Evolutionary conservation across 495 filamentous ascomycete species (phyloP), one percentile per base, ranked within the genome.

Genomic region (Neurospora terricola): DNA sequence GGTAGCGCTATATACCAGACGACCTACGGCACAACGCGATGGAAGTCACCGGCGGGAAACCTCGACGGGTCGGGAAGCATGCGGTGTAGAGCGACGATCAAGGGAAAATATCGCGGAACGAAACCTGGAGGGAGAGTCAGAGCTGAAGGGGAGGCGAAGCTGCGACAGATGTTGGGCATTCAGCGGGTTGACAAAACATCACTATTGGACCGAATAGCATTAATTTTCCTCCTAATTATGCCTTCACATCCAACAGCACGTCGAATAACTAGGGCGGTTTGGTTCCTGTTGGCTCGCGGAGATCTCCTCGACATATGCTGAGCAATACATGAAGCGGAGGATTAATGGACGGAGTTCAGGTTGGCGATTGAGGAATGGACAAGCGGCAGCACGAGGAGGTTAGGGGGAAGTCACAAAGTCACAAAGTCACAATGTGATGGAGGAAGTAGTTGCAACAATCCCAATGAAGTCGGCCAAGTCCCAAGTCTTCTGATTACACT

Each of bases 151-250:
- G 43, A 21, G 43, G 43, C 18, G 9, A 48, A 48, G 43, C n/a
- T 21, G 18, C 43, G 43, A 21, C n/a, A 48, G 18, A 48, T 48
- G 18, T 48, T 21, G 43, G 43, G 43, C 18, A 48, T 4, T 48
- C 18, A 21, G n/a, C 18, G 10, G 43, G 43, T 48, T 21, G n/a
- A 2, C 3, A 21, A 76, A 81, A 83, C 16, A 80, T 88, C 69
- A 83, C 84, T 39, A 82, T 84, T 21, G 78, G 91, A 77, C 83
- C 88, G 45, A 90, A 89, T 75, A 89, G 90, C 11, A 92, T 93
- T 39, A 89, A 91, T 79, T 88, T 91, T 23, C 89, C 90, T 62
- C 87, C 89, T 7, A 89, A 90, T 16, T 92, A 91, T 76, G 82
- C 76, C 1, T 84, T 85, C 70, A 34, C 27, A 18, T 37, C 68